Conservation (phyloP, 202 grass and related monocot genomes). For the Zizania palustris region DNA sequence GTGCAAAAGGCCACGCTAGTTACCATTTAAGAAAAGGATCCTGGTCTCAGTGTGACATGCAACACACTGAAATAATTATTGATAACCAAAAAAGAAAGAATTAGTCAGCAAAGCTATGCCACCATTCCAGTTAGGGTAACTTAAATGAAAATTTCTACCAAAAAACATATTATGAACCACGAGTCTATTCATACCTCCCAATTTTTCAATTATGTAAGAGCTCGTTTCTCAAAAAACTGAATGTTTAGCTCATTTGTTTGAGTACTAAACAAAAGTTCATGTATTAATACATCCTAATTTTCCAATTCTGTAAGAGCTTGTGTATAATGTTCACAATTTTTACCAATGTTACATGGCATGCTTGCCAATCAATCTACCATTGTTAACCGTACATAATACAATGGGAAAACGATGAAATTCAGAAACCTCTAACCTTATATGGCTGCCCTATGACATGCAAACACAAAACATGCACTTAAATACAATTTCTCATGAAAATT, state of each 20-base stretch:
- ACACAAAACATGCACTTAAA: too few species aligned
- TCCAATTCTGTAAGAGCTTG: neutral
- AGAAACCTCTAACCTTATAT: neutral
- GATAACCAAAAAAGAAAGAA: neutral
- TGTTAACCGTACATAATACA: neutral
- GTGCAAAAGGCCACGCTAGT: slow-evolving; percentile 5
- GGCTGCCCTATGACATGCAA: neutral
- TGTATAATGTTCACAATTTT: neutral
- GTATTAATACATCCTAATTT: neutral
- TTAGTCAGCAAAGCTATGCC: slow-evolving; percentile 12
- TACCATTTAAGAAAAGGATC: slow-evolving; percentile 96
- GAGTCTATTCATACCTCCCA: too few species aligned
- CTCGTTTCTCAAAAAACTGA: too few species aligned
- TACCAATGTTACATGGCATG: neutral
- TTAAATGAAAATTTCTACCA: neutral
- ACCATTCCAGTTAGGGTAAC: neutral
- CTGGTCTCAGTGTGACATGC: slow-evolving; percentile 94
- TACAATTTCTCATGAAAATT: neutral
- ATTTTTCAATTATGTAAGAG: too few species aligned
- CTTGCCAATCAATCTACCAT: neutral
- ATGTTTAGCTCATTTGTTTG: neutral
- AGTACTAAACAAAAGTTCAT: neutral
- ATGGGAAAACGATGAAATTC: neutral
- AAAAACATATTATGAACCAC: neutral
- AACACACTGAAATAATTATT: slow-evolving; percentile 69